phyloP scores from a whole-genome alignment of 2,329 filamentous ascomycete species.

The Colletotrichum salicis region DNA sequence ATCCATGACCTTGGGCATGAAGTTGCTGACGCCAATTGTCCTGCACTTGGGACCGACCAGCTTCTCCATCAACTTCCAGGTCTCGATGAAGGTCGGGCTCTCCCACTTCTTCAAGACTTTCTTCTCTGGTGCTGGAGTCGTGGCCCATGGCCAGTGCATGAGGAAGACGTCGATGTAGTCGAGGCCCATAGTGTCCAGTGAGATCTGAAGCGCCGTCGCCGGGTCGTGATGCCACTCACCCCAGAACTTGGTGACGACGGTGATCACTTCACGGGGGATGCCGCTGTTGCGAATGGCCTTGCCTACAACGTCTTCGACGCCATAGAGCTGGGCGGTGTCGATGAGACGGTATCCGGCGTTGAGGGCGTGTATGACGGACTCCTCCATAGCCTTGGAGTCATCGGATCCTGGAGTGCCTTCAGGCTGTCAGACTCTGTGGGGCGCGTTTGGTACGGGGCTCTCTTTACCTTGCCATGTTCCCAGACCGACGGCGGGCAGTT shows the following conservation, averaged over 20 bases:
- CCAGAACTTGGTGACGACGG: conserved; percentile 53
- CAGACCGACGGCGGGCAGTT: conserved; percentile 39
- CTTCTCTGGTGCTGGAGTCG: conserved; percentile 38
- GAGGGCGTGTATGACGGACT: conserved; percentile 45
- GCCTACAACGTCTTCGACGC: conserved; percentile 44
- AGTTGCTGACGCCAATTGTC: conserved; percentile 48
- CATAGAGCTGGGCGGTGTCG: conserved; percentile 42
- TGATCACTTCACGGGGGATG: conserved; percentile 57
- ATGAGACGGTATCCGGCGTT: conserved; percentile 45
- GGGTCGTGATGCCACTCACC: conserved; percentile 48
- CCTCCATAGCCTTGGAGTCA: conserved; percentile 40
- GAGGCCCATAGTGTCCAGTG: conserved; percentile 42
- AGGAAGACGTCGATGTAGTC: conserved; percentile 53
- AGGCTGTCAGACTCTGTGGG: not conserved
- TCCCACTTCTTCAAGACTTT: conserved; percentile 38
- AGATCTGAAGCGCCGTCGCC: conserved; percentile 41
- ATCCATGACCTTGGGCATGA: conserved; percentile 44
- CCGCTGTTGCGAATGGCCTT: conserved; percentile 45
- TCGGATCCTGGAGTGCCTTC: conserved; percentile 33
- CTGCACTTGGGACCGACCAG: conserved; percentile 40
- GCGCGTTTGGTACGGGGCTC: not conserved
- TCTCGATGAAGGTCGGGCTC: conserved; percentile 42
- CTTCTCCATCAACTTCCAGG: conserved; percentile 44
- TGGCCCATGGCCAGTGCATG: conserved; percentile 45
- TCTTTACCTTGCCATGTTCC: conserved; percentile 42